Evolutionary conservation across 345 rosid species (phyloP).

Genomic region (Dovyalis caffra): DNA sequence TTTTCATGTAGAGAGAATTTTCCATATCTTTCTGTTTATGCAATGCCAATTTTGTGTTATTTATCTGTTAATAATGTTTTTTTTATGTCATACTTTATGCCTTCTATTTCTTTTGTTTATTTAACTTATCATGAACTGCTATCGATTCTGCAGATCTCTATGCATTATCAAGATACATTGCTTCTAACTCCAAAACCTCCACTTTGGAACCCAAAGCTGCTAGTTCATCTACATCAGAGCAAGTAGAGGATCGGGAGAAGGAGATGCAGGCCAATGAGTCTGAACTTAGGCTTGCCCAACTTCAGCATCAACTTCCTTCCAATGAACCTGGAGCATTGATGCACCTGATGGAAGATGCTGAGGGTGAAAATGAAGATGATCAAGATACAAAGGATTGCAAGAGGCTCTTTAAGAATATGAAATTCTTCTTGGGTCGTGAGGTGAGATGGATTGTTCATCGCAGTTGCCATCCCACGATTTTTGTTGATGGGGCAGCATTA

Average conservation of each 20-base stretch:
- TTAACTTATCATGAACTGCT: neutral
- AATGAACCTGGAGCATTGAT: slow-evolving; percentile 92
- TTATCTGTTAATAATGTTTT: neutral
- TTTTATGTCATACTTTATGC: neutral
- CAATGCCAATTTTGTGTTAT: neutral
- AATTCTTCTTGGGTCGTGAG: slow-evolving; percentile 93
- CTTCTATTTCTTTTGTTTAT: neutral
- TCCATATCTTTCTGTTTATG: neutral
- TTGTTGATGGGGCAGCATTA: neutral
- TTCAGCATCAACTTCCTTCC: slow-evolving; percentile 90
- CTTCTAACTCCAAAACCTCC: slow-evolving; percentile 50
- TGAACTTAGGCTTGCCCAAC: slow-evolving; percentile 87
- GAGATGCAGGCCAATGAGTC: slow-evolving; percentile 49
- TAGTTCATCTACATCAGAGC: slow-evolving; percentile 42
- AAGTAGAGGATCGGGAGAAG: slow-evolving; percentile 31
- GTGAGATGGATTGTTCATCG: slow-evolving; percentile 38
- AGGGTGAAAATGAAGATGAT: slow-evolving; percentile 77
- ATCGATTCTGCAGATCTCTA: slow-evolving; percentile 66
- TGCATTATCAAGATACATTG: slow-evolving; percentile 80
- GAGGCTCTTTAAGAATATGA: slow-evolving; percentile 66
- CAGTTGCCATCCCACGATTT: neutral
- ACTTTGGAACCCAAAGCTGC: slow-evolving; percentile 36
- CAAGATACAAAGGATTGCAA: slow-evolving; percentile 79
- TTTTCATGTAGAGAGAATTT: neutral
- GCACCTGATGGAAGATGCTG: slow-evolving; percentile 72